phyloP scores from a whole-genome alignment of 768 basidiomycete species.

The Lentinula sp. region DNA sequence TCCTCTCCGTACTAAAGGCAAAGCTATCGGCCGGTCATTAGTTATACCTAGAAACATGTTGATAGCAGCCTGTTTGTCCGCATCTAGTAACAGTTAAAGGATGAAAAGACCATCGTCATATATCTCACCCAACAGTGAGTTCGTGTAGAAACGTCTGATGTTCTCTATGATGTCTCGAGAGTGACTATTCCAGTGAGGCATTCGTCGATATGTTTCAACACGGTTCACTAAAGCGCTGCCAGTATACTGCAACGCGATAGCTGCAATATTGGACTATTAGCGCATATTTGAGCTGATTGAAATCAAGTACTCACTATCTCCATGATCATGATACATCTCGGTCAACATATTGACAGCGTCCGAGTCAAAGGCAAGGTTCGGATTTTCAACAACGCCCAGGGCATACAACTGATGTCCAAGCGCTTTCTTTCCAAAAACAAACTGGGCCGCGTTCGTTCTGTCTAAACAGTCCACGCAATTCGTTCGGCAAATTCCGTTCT shows the following conservation, averaged over 20 bases:
- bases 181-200: slow-evolving; percentile 97
- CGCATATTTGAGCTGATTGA: neutral
- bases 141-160: slow-evolving; percentile 90
- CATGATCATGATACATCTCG: slow-evolving; percentile 98
- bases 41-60: slow-evolving; percentile 91
- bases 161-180: slow-evolving; percentile 96
- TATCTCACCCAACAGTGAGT: slow-evolving; percentile 73
- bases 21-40: slow-evolving; percentile 43
- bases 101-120: neutral
- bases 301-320: slow-evolving; percentile 62
- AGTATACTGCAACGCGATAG: slow-evolving; percentile 93
- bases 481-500: slow-evolving; percentile 87
- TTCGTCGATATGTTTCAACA: slow-evolving; percentile 91
- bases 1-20: slow-evolving; percentile 52
- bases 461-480: slow-evolving; percentile 98
- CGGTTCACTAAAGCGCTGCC: slow-evolving; percentile 95
- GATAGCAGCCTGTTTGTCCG: slow-evolving; percentile 95
- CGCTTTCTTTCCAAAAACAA: slow-evolving; percentile 92
- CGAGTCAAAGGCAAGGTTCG: slow-evolving; percentile 85
- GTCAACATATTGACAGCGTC: slow-evolving; percentile 96
- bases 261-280: slow-evolving; percentile 29
- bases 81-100: slow-evolving; percentile 44
- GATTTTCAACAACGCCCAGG: slow-evolving; percentile 76
- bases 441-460: slow-evolving; percentile 94
- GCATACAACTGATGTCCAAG: slow-evolving; percentile 95